phyloP scores from a whole-genome alignment of 2,329 filamentous ascomycete genomes.

The Triangularia setosa region DNA sequence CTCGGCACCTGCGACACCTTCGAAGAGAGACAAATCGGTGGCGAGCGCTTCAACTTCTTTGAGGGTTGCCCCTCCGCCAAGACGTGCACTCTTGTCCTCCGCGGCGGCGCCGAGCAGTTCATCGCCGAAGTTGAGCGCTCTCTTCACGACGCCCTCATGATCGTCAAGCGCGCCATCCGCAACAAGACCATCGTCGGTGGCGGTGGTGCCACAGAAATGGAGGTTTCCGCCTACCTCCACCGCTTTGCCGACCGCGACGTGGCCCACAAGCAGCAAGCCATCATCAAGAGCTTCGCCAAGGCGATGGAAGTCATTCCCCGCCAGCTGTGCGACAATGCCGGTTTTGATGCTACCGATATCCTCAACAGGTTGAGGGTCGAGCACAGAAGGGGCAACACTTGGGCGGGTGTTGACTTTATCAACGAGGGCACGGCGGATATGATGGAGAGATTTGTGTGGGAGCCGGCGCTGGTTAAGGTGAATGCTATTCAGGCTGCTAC shows the following conservation, averaged over 20 bases:
- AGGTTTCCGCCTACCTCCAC: slow-evolving; percentile 90
- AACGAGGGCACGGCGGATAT: slow-evolving; percentile 92
- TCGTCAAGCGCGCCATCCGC: slow-evolving; percentile 95
- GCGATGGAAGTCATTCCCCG: slow-evolving; percentile 94
- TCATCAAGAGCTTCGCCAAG: slow-evolving; percentile 97
- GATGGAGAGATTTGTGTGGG: slow-evolving; percentile 95
- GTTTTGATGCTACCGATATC: slow-evolving; percentile 97
- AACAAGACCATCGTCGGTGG: slow-evolving; percentile 93
- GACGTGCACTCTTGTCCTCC: slow-evolving; percentile 92
- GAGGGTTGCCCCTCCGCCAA: slow-evolving; percentile 92
- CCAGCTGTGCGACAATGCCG: slow-evolving; percentile 96
- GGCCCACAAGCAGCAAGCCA: slow-evolving; percentile 89
- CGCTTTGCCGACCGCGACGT: slow-evolving; percentile 89
- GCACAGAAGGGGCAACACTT: slow-evolving; percentile 87
- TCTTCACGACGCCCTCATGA: slow-evolving; percentile 99
- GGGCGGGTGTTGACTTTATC: slow-evolving; percentile 94
- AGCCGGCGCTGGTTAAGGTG: slow-evolving; percentile 91
- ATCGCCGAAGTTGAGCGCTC: slow-evolving; percentile 98
- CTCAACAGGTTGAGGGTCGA: slow-evolving; percentile 94
- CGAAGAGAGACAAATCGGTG: slow-evolving; percentile 94
- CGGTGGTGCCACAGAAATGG: slow-evolving; percentile 94
- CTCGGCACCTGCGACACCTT: slow-evolving; percentile 87
- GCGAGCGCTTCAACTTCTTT: slow-evolving; percentile 98
- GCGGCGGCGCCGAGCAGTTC: slow-evolving; percentile 96
- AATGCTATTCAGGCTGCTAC: slow-evolving; percentile 96